These are phyloP conservation scores for Syncephalastrum sp. DNA, from an alignment of 371 early-diverging fungal genomes.

Conservation along the genomic window DNA sequence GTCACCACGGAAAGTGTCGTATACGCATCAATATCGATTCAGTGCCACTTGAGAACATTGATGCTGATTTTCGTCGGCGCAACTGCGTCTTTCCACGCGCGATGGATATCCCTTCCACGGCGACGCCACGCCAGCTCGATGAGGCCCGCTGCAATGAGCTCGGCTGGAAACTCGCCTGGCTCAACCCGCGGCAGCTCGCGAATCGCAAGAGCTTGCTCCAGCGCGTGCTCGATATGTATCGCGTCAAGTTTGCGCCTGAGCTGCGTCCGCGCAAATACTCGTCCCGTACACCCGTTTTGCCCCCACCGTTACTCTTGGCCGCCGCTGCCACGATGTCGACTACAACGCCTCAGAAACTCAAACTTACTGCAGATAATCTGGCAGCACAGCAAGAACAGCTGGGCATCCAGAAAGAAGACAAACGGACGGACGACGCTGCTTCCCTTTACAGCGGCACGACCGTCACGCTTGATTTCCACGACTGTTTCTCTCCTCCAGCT, in stretches of 20 bases:
- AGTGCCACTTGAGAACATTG: constrained; percentile 36
- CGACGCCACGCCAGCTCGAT: constrained; percentile 34
- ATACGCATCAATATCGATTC: constrained; percentile 48
- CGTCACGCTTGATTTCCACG: constrained; percentile 44
- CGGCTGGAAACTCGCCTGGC: constrained; percentile 55
- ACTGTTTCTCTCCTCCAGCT: constrained; percentile 44
- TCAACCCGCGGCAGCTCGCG: constrained; percentile 48
- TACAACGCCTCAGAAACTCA: constrained; percentile 19
- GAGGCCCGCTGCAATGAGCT: constrained; percentile 49
- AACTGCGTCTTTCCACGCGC: constrained; percentile 53
- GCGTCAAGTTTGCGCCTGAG: constrained; percentile 38
- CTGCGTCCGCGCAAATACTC: constrained; percentile 41
- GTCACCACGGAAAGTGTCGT: constrained; percentile 27
- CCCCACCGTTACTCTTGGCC: constrained; percentile 17
- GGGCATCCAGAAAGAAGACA: background rate
- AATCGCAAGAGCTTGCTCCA: constrained; percentile 46
- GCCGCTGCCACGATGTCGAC: constrained; percentile 18
- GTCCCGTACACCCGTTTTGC: constrained; percentile 32
- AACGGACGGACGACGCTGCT: constrained; percentile 8
- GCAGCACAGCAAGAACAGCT: constrained; percentile 19
- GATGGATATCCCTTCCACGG: constrained; percentile 25
- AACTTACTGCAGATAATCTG: constrained; percentile 14
- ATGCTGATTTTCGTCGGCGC: constrained; percentile 32
- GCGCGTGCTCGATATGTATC: constrained; percentile 43
- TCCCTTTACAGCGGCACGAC: constrained; percentile 40